phyloP scores from a whole-genome alignment of 2,329 filamentous ascomycete species.

The Trichoderma asperellum region DNA sequence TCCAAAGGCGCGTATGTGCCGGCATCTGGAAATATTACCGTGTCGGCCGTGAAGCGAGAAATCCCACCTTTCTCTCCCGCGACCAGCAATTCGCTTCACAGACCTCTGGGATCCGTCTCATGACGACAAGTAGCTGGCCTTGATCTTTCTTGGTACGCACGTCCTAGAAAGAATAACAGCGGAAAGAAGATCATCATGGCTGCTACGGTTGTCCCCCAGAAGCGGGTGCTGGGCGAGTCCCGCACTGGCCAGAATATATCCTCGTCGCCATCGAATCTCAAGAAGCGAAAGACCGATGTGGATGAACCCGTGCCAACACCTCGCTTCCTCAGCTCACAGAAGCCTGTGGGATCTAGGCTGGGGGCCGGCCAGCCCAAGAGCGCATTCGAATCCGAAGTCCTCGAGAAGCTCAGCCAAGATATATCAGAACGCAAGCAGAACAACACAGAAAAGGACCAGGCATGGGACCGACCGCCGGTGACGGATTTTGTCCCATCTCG shows the following conservation, averaged over 20 bases:
- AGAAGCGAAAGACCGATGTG: constrained; percentile 82
- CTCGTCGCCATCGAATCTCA: constrained; percentile 62
- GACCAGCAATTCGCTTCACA: neutral
- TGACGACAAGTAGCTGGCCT: constrained; percentile 18
- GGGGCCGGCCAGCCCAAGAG: constrained; percentile 83
- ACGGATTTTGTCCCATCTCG: constrained; percentile 58
- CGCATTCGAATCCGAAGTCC: constrained; percentile 87
- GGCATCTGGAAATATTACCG: constrained; percentile 19
- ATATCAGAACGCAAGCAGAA: constrained; percentile 82
- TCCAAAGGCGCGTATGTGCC: constrained; percentile 39
- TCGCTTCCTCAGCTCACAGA: constrained; percentile 66
- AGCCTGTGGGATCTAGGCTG: constrained; percentile 61
- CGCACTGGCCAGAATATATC: constrained; percentile 64
- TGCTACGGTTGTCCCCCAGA: constrained; percentile 63
- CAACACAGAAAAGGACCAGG: constrained; percentile 91
- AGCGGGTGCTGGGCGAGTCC: constrained; percentile 72
- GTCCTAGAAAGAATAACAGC: neutral
- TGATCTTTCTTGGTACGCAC: neutral
- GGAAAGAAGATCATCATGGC: constrained; percentile 47
- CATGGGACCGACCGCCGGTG: constrained; percentile 73
- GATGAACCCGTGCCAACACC: constrained; percentile 58
- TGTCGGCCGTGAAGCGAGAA: neutral
- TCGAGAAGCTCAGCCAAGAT: constrained; percentile 95
- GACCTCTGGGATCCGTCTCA: neutral
- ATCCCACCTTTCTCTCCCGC: neutral